Evolutionary conservation across 2,329 filamentous ascomycete genomes (phyloP).

Genomic region (Hymenoscyphus repandus): DNA sequence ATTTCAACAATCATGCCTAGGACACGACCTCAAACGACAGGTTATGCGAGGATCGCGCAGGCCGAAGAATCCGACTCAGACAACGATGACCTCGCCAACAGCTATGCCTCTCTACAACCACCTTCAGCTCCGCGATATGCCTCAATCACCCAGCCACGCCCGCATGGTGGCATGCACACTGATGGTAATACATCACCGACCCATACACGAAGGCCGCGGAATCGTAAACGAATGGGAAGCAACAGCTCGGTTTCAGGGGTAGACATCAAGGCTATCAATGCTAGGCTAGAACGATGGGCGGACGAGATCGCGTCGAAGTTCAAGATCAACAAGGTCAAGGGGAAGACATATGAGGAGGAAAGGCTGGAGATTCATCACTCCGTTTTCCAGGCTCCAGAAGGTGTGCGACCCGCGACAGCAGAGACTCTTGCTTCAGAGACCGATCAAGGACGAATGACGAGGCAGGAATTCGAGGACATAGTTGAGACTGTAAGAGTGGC

Average conservation of each 20-base stretch:
- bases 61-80: constrained; percentile 72
- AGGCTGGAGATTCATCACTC: constrained; percentile 94
- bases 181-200: constrained; percentile 34
- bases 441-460: constrained; percentile 65
- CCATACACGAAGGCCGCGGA: constrained; percentile 41
- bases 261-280: constrained; percentile 97
- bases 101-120: constrained; percentile 49
- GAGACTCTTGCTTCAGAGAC: constrained; percentile 61
- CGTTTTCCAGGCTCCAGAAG: constrained; percentile 90
- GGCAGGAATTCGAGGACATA: constrained; percentile 77
- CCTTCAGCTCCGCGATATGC: constrained; percentile 58
- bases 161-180: constrained; percentile 55
- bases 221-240: constrained; percentile 51
- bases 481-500: constrained; percentile 86
- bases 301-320: constrained; percentile 97
- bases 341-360: constrained; percentile 72
- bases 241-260: constrained; percentile 71
- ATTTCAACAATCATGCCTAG: neutral
- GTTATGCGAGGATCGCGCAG: constrained; percentile 80
- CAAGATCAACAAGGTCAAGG: constrained; percentile 76
- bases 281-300: constrained; percentile 89
- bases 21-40: constrained; percentile 61
- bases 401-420: constrained; percentile 72
- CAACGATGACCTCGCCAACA: constrained; percentile 53
- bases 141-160: constrained; percentile 55